Evolutionary conservation across 1,284 basidiomycete species (phyloP).

Genomic region (Pholiota adiposa): DNA sequence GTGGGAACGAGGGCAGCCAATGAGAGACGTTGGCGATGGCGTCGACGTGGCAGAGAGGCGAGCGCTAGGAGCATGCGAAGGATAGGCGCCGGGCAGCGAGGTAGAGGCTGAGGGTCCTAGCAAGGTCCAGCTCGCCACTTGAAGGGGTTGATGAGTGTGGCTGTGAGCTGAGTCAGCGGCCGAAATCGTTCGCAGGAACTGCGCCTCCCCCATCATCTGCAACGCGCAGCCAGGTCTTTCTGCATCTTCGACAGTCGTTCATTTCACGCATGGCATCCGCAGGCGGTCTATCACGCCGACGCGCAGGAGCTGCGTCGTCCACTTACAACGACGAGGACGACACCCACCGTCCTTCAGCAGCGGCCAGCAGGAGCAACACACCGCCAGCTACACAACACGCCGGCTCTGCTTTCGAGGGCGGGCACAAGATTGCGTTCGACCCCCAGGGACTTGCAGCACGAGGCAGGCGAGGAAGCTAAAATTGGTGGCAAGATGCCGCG

Average conservation of each 20-base stretch:
- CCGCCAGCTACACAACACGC: slow-evolving; percentile 41
- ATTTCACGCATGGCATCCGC: slow-evolving; percentile 31
- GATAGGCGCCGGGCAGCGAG: too few species aligned
- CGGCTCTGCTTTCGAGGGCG: slow-evolving; percentile 81
- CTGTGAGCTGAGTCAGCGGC: too few species aligned
- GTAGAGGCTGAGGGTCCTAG: too few species aligned
- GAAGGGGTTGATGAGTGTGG: too few species aligned
- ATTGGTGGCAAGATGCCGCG: too few species aligned
- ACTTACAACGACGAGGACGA: slow-evolving; percentile 33
- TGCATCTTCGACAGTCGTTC: background rate
- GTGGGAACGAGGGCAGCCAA: too few species aligned
- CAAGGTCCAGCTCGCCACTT: too few species aligned
- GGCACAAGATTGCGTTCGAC: slow-evolving; percentile 92
- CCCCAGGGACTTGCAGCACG: slow-evolving; percentile 86
- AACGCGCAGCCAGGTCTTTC: background rate
- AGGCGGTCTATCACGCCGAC: slow-evolving; percentile 56
- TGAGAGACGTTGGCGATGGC: too few species aligned
- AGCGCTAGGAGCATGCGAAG: too few species aligned
- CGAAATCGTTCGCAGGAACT: too few species aligned
- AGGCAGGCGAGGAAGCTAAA: slow-evolving; percentile 67
- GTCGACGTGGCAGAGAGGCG: too few species aligned
- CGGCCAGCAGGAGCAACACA: slow-evolving; percentile 19
- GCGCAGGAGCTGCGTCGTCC: slow-evolving; percentile 46
- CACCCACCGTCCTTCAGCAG: slow-evolving; percentile 6
- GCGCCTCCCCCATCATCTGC: too few species aligned